Conservation (phyloP, 345 rosid species). For the Lumnitzera racemosa region DNA sequence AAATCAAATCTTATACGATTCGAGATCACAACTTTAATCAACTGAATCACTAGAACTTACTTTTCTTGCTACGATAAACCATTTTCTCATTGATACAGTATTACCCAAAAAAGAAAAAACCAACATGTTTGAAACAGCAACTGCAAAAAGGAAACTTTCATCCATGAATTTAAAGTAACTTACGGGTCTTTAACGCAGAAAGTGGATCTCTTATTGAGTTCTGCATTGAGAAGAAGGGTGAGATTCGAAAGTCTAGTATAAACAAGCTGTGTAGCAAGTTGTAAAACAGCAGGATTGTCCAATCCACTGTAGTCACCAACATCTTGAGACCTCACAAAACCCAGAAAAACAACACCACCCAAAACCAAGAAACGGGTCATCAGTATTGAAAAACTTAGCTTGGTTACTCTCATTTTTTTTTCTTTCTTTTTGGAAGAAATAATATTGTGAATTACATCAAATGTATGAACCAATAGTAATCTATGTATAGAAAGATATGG, state of each 20-base stretch:
- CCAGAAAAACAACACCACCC: slow-evolving; percentile 30
- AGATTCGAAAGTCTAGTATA: slow-evolving; percentile 28
- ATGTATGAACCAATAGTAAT: too few species aligned
- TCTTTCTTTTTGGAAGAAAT: too few species aligned
- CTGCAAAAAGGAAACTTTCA: too few species aligned
- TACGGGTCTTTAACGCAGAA: slow-evolving; percentile 77
- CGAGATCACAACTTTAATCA: neutral
- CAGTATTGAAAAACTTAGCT: slow-evolving; percentile 21
- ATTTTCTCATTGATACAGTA: too few species aligned
- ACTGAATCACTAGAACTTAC: too few species aligned
- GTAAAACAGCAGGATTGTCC: slow-evolving; percentile 48
- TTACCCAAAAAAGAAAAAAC: too few species aligned
- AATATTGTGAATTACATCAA: too few species aligned
- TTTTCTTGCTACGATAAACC: too few species aligned
- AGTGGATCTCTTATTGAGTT: slow-evolving; percentile 37
- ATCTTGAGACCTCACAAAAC: slow-evolving; percentile 52
- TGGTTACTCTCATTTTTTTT: slow-evolving; percentile 25
- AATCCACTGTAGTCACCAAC: slow-evolving; percentile 30
- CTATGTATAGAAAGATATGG: too few species aligned
- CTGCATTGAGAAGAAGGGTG: slow-evolving; percentile 38
- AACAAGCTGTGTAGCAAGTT: slow-evolving; percentile 31
- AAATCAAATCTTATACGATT: too few species aligned
- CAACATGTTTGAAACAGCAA: too few species aligned
- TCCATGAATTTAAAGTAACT: slow-evolving; percentile 16
- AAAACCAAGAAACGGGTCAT: slow-evolving; percentile 25